Conservation (phyloP, 2,329 filamentous ascomycete species). For the Macroventuria anomochaeta region DNA sequence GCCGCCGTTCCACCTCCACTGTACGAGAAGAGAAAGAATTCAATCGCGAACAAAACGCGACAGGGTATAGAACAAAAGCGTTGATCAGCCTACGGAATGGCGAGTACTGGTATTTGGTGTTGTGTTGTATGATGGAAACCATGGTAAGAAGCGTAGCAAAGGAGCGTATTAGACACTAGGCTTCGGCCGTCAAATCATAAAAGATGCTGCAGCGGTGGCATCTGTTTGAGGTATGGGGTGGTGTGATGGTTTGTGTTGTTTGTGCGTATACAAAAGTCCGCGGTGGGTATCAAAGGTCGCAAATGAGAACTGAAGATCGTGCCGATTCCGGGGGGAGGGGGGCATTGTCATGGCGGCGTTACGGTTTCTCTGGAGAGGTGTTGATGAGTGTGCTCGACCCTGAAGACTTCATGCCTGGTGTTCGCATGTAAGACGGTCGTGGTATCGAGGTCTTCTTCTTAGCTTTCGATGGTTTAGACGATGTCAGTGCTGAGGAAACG, state of each 20-base stretch:
- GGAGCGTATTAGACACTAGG: constrained; percentile 40
- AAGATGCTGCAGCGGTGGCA: constrained; percentile 16
- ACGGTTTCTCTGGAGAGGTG: constrained; percentile 29
- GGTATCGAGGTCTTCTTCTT: constrained; percentile 13
- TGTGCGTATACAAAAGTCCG: constrained; percentile 19
- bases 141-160: constrained; percentile 22
- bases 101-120: neutral
- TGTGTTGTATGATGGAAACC: constrained; percentile 3
- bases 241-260: neutral
- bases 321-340: constrained; percentile 19
- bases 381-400: constrained; percentile 43
- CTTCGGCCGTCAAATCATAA: constrained; percentile 21
- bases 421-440: constrained; percentile 28
- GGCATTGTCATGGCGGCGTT: constrained; percentile 45
- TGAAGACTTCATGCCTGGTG: constrained; percentile 29
- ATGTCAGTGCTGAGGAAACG: neutral
- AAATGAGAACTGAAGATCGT: constrained; percentile 31
- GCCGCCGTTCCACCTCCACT: constrained; percentile 1
- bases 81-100: constrained; percentile 17
- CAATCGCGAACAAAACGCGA: constrained; percentile 17
- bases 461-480: neutral
- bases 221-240: neutral
- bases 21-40: constrained; percentile 12
- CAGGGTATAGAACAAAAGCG: constrained; percentile 36
- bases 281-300: constrained; percentile 35